Evolutionary conservation across 2,329 filamentous ascomycete species (phyloP).

Genomic region (Trichoderma cornu-damae): DNA sequence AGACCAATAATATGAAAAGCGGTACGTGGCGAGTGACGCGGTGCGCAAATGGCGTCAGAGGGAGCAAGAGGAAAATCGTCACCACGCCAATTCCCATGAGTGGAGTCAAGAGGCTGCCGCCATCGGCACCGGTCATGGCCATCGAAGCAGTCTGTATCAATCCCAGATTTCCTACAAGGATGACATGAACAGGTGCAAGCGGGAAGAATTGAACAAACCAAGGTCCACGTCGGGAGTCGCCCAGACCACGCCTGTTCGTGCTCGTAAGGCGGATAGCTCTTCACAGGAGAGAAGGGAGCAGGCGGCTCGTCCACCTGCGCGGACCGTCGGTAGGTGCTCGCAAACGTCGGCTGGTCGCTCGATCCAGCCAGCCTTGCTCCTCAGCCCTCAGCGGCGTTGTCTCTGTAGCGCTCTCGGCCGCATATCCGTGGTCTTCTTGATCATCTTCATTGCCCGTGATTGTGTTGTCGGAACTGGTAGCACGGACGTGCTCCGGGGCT

Average conservation of each 20-base stretch:
- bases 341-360: constrained; percentile 47
- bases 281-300: constrained; percentile 23
- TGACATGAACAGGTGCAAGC: constrained; percentile 69
- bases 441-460: constrained; percentile 11
- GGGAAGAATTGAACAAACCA: constrained; percentile 86
- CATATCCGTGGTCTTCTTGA: constrained; percentile 11
- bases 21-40: constrained; percentile 80
- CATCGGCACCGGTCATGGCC: constrained; percentile 79
- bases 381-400: constrained; percentile 48
- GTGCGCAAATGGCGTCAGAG: constrained; percentile 78
- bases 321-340: constrained; percentile 51
- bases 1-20: constrained; percentile 66
- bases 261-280: constrained; percentile 46
- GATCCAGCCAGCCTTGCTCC: constrained; percentile 32
- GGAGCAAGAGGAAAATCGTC: constrained; percentile 67
- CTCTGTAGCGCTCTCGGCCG: constrained; percentile 42
- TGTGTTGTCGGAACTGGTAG: constrained; percentile 13
- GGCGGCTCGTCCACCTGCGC: constrained; percentile 30
- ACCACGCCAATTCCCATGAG: constrained; percentile 66
- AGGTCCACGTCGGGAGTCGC: constrained; percentile 70
- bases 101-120: constrained; percentile 63
- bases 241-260: constrained; percentile 83
- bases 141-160: constrained; percentile 67
- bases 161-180: constrained; percentile 70
- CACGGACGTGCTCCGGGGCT: constrained; percentile 40